A percentile compares a stretch with the other conserved stretches of the same genome.
These are phyloP conservation scores for Epicoccum nigrum DNA, from an alignment of 2,329 filamentous ascomycete genomes.

Conservation along the genomic window DNA sequence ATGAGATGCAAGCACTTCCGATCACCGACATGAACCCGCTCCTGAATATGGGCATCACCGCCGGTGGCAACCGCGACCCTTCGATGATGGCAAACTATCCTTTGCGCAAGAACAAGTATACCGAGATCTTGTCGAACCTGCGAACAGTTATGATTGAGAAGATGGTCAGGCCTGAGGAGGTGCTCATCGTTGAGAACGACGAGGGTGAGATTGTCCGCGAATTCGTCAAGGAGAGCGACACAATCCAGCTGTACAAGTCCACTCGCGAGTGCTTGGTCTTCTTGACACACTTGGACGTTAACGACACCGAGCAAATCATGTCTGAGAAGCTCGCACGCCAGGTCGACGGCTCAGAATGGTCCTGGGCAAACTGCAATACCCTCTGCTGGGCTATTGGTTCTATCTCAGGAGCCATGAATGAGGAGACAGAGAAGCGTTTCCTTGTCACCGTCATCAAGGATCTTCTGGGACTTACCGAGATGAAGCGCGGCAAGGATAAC, in stretches of 20 bases:
- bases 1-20: conserved; percentile 97
- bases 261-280: conserved; percentile 97
- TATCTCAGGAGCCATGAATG: conserved; percentile 98
- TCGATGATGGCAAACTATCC: conserved; percentile 86
- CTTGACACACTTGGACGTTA: conserved; percentile 93
- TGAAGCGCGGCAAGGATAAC: conserved; percentile 99
- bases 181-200: conserved; percentile 98
- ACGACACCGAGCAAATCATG: conserved; percentile 99
- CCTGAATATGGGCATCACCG: conserved; percentile 76
- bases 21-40: conserved; percentile 92
- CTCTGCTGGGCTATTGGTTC: conserved; percentile 99
- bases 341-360: conserved; percentile 96
- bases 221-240: conserved; percentile 99
- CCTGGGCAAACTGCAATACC: conserved; percentile 99
- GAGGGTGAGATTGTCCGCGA: conserved; percentile 98
- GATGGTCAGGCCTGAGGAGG: conserved; percentile 98
- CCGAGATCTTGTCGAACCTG: conserved; percentile 89
- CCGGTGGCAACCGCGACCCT: conserved; percentile 84
- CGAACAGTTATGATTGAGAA: conserved; percentile 99
- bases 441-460: conserved; percentile 99
- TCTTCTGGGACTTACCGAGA: conserved; percentile 92
- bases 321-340: conserved; percentile 96
- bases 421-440: conserved; percentile 98
- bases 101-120: conserved; percentile 96
- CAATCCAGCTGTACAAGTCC: conserved; percentile 98